Conservation (phyloP, 1,284 basidiomycete species). For the Tetrapyrgos nigripes region DNA sequence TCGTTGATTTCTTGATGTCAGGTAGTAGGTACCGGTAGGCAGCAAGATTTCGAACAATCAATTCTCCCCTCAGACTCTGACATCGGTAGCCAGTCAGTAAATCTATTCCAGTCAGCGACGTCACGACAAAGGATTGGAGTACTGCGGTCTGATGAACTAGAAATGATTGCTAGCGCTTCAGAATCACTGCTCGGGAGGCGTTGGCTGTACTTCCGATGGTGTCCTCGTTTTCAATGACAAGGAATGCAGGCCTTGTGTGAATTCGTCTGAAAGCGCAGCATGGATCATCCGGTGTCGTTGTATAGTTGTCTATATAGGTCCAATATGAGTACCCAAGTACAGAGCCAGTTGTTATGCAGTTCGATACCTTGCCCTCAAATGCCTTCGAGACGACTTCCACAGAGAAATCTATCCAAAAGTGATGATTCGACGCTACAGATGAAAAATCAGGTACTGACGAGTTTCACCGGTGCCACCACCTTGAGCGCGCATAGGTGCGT, state of each 20-base stretch:
- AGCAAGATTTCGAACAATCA: too few species aligned
- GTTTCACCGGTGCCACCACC: slow-evolving; percentile 68
- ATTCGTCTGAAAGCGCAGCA: slow-evolving; percentile 69
- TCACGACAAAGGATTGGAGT: not conserved
- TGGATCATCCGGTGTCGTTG: slow-evolving; percentile 83
- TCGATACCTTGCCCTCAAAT: slow-evolving; percentile 73
- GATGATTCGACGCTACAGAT: slow-evolving; percentile 21
- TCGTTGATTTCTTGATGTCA: too few species aligned
- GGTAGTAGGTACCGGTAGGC: too few species aligned
- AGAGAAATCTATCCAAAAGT: slow-evolving; percentile 67
- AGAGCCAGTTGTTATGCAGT: not conserved
- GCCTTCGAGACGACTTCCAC: slow-evolving; percentile 71
- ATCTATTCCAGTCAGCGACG: not conserved
- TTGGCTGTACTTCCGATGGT: slow-evolving; percentile 48
- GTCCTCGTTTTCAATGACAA: slow-evolving; percentile 80
- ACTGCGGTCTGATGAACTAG: not conserved
- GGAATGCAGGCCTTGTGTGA: slow-evolving; percentile 74
- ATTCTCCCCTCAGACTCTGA: not conserved
- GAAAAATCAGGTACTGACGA: slow-evolving; percentile 56
- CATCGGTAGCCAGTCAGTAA: not conserved
- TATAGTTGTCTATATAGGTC: slow-evolving; percentile 61
- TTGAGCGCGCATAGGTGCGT: slow-evolving; percentile 73
- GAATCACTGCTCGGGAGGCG: not conserved
- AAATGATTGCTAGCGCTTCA: not conserved
- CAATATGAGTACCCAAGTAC: not conserved